Evolutionary conservation across 2,329 filamentous ascomycete genomes (phyloP).

Genomic region (Fusarium sp.): DNA sequence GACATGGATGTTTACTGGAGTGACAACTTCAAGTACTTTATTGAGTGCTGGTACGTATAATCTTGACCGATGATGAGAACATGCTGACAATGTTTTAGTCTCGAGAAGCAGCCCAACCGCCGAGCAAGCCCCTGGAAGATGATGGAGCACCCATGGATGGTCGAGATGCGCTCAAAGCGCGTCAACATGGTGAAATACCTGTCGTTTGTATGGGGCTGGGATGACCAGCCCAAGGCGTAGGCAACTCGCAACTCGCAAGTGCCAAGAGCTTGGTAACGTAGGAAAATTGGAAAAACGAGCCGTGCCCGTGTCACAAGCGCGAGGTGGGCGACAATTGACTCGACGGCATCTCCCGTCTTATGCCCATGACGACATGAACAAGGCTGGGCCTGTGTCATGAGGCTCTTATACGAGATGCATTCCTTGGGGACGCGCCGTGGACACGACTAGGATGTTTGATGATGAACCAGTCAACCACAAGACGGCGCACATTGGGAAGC

Average conservation of each 20-base stretch:
- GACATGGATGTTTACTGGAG: slow-evolving; percentile 93
- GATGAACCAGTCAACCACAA: slow-evolving; percentile 5
- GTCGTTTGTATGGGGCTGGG: slow-evolving; percentile 96
- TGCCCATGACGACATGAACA: slow-evolving; percentile 26
- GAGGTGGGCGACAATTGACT: slow-evolving; percentile 7
- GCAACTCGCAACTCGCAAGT: slow-evolving; percentile 16
- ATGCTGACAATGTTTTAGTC: slow-evolving; percentile 63
- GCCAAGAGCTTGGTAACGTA: slow-evolving; percentile 24
- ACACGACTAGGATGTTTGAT: neutral
- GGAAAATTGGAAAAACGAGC: slow-evolving; percentile 15
- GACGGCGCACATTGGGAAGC: neutral
- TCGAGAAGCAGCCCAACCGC: slow-evolving; percentile 91
- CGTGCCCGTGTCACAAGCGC: slow-evolving; percentile 16
- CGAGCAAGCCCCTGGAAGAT: slow-evolving; percentile 97
- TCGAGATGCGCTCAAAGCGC: slow-evolving; percentile 94
- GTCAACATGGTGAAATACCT: slow-evolving; percentile 98
- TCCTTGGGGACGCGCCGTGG: neutral
- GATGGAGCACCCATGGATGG: slow-evolving; percentile 99
- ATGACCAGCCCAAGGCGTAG: slow-evolving; percentile 52
- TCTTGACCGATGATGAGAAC: neutral
- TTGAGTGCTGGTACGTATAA: slow-evolving; percentile 91
- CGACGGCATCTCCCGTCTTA: slow-evolving; percentile 6
- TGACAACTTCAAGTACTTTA: slow-evolving; percentile 98
- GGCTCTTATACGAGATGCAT: slow-evolving; percentile 4
- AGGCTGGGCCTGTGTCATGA: slow-evolving; percentile 36